Evolutionary conservation across 2,329 filamentous ascomycete species (phyloP).

Genomic region (Ascochyta lentis): DNA sequence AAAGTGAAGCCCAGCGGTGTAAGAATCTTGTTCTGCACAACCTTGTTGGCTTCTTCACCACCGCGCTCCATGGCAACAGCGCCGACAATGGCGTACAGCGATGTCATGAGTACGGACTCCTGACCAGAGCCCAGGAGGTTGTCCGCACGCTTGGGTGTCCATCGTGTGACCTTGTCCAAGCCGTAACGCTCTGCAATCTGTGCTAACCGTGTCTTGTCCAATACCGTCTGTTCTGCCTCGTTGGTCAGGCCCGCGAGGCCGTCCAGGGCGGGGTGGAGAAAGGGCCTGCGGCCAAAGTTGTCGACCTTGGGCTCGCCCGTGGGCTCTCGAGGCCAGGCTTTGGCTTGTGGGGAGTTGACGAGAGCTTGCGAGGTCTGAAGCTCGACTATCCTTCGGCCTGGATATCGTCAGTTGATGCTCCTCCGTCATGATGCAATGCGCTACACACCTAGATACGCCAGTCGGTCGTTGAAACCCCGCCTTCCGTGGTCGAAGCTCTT

Average conservation of each 20-base stretch:
- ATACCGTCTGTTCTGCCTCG: slow-evolving; percentile 65
- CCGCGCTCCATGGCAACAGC: slow-evolving; percentile 90
- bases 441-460: slow-evolving; percentile 82
- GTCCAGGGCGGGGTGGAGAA: slow-evolving; percentile 72
- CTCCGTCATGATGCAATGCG: not conserved
- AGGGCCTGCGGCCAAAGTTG: slow-evolving; percentile 65
- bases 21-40: slow-evolving; percentile 80
- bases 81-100: slow-evolving; percentile 85
- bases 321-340: slow-evolving; percentile 28
- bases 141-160: slow-evolving; percentile 80
- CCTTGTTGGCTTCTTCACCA: slow-evolving; percentile 74
- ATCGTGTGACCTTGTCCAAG: slow-evolving; percentile 77
- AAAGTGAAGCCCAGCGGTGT: slow-evolving; percentile 51
- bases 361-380: slow-evolving; percentile 70
- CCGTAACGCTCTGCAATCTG: slow-evolving; percentile 73
- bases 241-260: slow-evolving; percentile 75
- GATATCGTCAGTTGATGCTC: slow-evolving; percentile 20
- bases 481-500: slow-evolving; percentile 97
- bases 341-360: slow-evolving; percentile 55
- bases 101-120: slow-evolving; percentile 75
- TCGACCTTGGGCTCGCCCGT: slow-evolving; percentile 35
- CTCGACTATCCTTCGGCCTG: slow-evolving; percentile 69
- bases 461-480: slow-evolving; percentile 90
- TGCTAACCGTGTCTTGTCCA: slow-evolving; percentile 71
- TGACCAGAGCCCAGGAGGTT: slow-evolving; percentile 76